Conservation (phyloP, 1,284 basidiomycete genomes). For the Bondarzewia mesenterica region DNA sequence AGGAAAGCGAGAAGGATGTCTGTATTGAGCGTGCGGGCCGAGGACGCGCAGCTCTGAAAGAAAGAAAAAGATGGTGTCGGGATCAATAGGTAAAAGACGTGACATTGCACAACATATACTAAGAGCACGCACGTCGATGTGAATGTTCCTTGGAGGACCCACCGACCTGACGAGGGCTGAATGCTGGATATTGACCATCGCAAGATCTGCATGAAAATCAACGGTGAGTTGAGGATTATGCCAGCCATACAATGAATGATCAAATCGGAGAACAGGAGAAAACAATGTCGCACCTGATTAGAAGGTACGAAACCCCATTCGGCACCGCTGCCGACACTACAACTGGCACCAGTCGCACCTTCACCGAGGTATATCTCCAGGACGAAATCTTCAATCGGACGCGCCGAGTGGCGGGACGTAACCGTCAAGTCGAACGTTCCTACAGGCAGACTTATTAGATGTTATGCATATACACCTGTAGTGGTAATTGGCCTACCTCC, state of each 20-base stretch:
- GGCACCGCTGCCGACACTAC: constrained; percentile 54
- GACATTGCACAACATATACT: neutral
- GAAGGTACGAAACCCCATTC: constrained; percentile 76
- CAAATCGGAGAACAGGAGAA: too few relatives aligned
- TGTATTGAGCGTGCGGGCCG: constrained; percentile 64
- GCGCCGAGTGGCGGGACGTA: constrained; percentile 56
- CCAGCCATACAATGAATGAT: too few relatives aligned
- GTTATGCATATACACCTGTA: neutral
- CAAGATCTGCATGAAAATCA: constrained; percentile 37
- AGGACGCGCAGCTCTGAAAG: constrained; percentile 28
- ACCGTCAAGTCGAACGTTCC: constrained; percentile 69
- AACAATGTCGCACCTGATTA: constrained; percentile 39
- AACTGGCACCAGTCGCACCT: constrained; percentile 59
- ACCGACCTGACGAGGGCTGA: constrained; percentile 53
- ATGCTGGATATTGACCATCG: constrained; percentile 73
- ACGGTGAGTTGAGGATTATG: neutral
- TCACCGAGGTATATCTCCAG: constrained; percentile 72
- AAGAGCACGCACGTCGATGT: constrained; percentile 39
- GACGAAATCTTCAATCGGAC: constrained; percentile 61
- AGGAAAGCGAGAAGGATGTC: constrained; percentile 64
- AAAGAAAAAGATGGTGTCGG: constrained; percentile 16
- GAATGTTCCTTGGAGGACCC: constrained; percentile 74
- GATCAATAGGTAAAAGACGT: too few relatives aligned
- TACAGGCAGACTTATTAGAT: constrained; percentile 22
- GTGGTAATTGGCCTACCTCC: constrained; percentile 41